Base-by-base conservation (phyloP, 2,329 filamentous ascomycete genomes). In the Knufia fluminis region DNA sequence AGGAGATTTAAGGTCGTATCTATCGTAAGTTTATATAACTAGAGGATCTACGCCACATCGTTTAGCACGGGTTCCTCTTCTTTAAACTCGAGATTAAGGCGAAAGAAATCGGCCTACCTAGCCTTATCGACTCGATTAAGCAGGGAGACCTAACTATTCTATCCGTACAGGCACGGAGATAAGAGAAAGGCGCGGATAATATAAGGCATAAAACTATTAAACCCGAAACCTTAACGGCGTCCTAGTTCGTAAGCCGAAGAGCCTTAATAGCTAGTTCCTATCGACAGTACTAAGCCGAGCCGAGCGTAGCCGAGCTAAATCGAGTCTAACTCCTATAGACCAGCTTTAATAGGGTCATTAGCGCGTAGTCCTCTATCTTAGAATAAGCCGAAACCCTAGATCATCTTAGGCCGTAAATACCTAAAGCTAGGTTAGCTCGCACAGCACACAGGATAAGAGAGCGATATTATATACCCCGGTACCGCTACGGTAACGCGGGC, bases 361-460 rank as follows among this genome's bases (percentile, higher is more conserved):
- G 56, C 57, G n/a, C 55, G 49, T 10, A 61, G 53, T 3, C 58
- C 59, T 10, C 59, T 57, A 45, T 61, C 59, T 42, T 61, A 54
- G 12, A 61, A 33, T 4, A 49, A 16, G 17, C 58, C 55, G 32
- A 52, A 47, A 10, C 46, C 43, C 8, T 48, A 36, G 36, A 58
- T 49, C 14, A 35, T 24, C 48, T 53, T 55, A 7, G 53, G 19
- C n/a, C 28, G 38, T 33, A 60, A 61, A 33, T 52, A 59, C 16
- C 59, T 61, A 44, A 4, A 19, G 32, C 36, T 1, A 49, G 52
- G 19, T 55, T 48, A 50, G 24, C 52, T 24, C 16, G 38, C 23
- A 20, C 19, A 8, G 12, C 39, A 42, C n/a, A 39, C 8, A 32
- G 24, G 17, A 33, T 28, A 3, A 26, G 22, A 33, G 20, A 16